phyloP scores from a whole-genome alignment of 352 stramenopile genomes.

The Pythium pyrilobum region DNA sequence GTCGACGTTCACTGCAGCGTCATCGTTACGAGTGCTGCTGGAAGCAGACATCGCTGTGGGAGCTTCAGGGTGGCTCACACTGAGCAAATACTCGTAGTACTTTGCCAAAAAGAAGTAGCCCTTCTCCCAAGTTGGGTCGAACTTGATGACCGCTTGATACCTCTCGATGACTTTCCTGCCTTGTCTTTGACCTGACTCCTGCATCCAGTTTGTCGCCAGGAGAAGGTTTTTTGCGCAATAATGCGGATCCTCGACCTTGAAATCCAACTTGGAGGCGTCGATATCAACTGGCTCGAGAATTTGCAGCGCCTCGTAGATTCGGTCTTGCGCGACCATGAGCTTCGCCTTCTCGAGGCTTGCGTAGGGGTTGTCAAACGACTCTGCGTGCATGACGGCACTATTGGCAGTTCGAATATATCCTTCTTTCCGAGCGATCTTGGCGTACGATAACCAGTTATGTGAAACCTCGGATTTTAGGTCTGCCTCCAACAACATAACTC shows the following conservation, averaged over 20 bases:
- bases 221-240: slow-evolving; percentile 88
- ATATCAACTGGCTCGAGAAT: slow-evolving; percentile 79
- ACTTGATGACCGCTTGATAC: slow-evolving; percentile 93
- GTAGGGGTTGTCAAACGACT: slow-evolving; percentile 70
- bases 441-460: slow-evolving; percentile 77
- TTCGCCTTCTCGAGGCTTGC: slow-evolving; percentile 76
- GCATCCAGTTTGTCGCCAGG: slow-evolving; percentile 95
- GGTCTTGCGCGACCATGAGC: slow-evolving; percentile 70
- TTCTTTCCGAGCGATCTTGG: slow-evolving; percentile 81
- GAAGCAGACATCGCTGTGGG: slow-evolving; percentile 26
- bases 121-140: slow-evolving; percentile 93
- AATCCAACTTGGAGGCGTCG: slow-evolving; percentile 66
- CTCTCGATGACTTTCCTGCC: slow-evolving; percentile 91
- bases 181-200: slow-evolving; percentile 92
- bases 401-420: slow-evolving; percentile 73
- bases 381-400: slow-evolving; percentile 83
- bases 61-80: slow-evolving; percentile 53
- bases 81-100: slow-evolving; percentile 91
- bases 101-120: slow-evolving; percentile 89
- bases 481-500: slow-evolving; percentile 71
- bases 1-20: slow-evolving; percentile 39
- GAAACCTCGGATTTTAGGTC: slow-evolving; percentile 59
- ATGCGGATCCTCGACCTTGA: slow-evolving; percentile 65
- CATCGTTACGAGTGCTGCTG: slow-evolving; percentile 28
- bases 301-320: slow-evolving; percentile 83